Evolutionary conservation across 2,329 filamentous ascomycete species (phyloP).

Genomic region (Colletotrichum brevisporum): DNA sequence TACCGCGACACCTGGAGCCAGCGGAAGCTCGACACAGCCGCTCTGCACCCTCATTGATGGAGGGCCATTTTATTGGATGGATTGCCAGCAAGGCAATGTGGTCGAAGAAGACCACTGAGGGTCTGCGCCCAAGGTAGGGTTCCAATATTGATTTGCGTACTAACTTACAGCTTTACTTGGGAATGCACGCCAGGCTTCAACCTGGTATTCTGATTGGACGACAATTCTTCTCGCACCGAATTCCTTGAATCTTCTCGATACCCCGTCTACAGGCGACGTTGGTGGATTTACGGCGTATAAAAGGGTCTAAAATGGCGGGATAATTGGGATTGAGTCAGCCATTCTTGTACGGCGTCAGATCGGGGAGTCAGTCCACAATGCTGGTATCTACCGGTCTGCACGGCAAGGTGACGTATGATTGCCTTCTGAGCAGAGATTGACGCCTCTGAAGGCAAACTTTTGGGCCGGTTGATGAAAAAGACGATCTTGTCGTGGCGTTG

Average conservation of each 20-base stretch:
- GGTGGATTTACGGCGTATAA: constrained; percentile 37
- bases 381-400: constrained; percentile 3
- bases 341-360: constrained; percentile 32
- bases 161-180: constrained; percentile 30
- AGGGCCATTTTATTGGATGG: neutral
- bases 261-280: constrained; percentile 37
- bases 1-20: neutral
- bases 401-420: constrained; percentile 14
- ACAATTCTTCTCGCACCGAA: constrained; percentile 11
- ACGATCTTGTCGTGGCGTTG: neutral
- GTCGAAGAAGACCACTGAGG: neutral
- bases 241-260: constrained; percentile 32
- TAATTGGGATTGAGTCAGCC: neutral
- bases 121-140: constrained; percentile 35
- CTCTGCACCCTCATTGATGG: neutral
- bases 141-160: constrained; percentile 25
- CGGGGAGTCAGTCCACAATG: neutral
- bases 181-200: constrained; percentile 5
- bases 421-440: neutral
- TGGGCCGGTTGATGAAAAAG: neutral
- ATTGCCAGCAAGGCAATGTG: neutral
- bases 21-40: neutral
- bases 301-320: constrained; percentile 16
- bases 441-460: neutral
- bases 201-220: constrained; percentile 10